phyloP scores from a whole-genome alignment of 2,329 filamentous ascomycete genomes.

The Colletotrichum chlorophyti region DNA sequence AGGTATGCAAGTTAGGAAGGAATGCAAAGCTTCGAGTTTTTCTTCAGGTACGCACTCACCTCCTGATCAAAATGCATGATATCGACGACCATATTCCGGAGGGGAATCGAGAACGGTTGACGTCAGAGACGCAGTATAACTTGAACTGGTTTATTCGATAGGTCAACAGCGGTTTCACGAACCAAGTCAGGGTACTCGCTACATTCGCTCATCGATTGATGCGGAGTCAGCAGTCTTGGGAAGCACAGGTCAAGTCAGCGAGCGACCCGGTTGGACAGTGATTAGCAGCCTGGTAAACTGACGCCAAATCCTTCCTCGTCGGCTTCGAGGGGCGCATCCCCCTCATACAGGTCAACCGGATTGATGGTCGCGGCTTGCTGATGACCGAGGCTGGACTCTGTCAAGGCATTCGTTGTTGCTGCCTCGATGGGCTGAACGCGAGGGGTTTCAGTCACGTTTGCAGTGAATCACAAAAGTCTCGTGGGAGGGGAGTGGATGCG shows the following conservation, averaged over 20 bases:
- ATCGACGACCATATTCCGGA: slow-evolving; percentile 10
- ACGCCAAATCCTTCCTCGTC: background rate
- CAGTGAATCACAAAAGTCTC: too few species aligned
- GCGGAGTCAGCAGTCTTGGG: too few species aligned
- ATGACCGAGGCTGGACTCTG: too few species aligned
- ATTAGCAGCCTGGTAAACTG: background rate
- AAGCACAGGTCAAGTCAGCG: too few species aligned
- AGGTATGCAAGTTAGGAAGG: slow-evolving; percentile 27
- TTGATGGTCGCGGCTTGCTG: too few species aligned
- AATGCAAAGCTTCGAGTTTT: background rate
- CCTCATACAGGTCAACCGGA: too few species aligned
- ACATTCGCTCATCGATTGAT: background rate
- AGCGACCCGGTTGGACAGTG: too few species aligned
- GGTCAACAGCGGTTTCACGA: background rate
- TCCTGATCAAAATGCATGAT: slow-evolving; percentile 13
- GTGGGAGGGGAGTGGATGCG: too few species aligned
- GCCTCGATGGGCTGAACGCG: too few species aligned
- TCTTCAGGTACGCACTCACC: background rate
- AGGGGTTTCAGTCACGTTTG: too few species aligned
- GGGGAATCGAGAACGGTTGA: slow-evolving; percentile 8
- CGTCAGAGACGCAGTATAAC: background rate
- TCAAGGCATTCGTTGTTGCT: too few species aligned
- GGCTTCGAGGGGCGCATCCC: background rate
- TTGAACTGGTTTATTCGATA: background rate
- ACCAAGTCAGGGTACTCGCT: background rate